Base-by-base conservation (phyloP, 1,139 yeast species). In the Pichia sp. region DNA sequence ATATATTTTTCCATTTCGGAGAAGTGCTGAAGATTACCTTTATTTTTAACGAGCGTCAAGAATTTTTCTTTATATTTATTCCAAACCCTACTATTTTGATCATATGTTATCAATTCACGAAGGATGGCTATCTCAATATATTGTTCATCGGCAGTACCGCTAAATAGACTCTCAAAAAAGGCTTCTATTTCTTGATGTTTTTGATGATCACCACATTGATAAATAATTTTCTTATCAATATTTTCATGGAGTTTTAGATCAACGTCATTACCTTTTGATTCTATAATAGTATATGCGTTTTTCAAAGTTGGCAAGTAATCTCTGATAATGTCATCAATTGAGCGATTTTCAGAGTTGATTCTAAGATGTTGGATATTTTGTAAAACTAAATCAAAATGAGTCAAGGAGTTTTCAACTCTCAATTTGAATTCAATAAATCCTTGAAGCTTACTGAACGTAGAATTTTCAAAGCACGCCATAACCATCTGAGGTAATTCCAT, bases 361-460 rank as follows among this genome's bases (percentile, higher is more conserved):
- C 50, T 37, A n/a, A 23, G 4, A 36, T 45, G 27, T 33, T 48
- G 50, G n/a, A 48, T 43, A 1, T 26, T n/a, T 36, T 45, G 37
- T 16, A 38, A 9, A n/a, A 48, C 27, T 1, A 41, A 10, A 29
- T 48, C 40, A 38, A 34, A 41, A 35, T 45, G 62, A 32, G 72
- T 62, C 8, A 68, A 49, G 1, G 81, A 75, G 41, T 64, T 55
- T 2, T 58, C 50, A 35, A 79, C 52, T 46, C 73, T 64, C 32
- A 58, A 52, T 23, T 72, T 72, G 53, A 82, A 77, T 16, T 73
- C 74, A 33, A 80, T 57, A 54, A 85, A 77, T 9, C 85, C 79
- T 42, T 73, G 73, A 31, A 85, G 59, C 56, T 85, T 85, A 46
- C 78, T 78, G 58, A 69, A 83, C 0, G 80, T 69, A 10, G 71